Conservation (phyloP, 208 protist species). For the Wallacemonas sp. region DNA sequence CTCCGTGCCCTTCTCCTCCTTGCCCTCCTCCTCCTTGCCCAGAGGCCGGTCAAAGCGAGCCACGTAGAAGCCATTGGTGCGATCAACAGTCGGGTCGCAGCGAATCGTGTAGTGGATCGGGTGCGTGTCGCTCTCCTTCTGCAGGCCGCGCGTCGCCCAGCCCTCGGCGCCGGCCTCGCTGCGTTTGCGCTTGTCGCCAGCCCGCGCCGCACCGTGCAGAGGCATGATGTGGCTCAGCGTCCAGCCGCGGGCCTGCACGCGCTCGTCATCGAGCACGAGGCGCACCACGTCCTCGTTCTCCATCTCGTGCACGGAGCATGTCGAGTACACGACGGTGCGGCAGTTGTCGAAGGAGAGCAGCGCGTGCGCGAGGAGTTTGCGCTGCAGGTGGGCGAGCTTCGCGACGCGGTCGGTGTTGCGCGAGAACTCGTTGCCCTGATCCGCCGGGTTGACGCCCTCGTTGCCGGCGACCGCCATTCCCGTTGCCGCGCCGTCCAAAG, state of each 20-base stretch:
- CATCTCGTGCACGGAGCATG: constrained; percentile 88
- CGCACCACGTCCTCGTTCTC: constrained; percentile 92
- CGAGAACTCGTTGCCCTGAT: constrained; percentile 46
- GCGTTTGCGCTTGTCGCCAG: constrained; percentile 13
- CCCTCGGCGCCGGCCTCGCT: background rate
- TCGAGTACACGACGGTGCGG: constrained; percentile 91
- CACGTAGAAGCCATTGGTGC: constrained; percentile 89
- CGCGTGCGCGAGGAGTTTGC: constrained; percentile 86
- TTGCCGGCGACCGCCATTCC: constrained; percentile 4
- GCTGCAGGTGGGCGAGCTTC: constrained; percentile 82
- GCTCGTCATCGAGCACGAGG: constrained; percentile 70
- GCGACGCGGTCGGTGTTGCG: constrained; percentile 70
- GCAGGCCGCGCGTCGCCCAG: constrained; percentile 11
- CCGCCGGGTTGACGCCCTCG: constrained; percentile 38
- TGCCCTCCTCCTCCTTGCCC: background rate
- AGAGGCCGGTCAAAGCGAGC: constrained; percentile 78
- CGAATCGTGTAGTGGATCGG: constrained; percentile 84
- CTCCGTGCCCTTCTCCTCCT: background rate
- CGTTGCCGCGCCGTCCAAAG: constrained; percentile 7
- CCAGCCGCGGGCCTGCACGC: constrained; percentile 78
- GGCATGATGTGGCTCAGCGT: constrained; percentile 87
- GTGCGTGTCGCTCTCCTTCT: constrained; percentile 24
- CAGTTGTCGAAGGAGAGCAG: constrained; percentile 89
- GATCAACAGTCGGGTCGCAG: constrained; percentile 69
- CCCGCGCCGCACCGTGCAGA: background rate